Evolutionary conservation across 1,284 basidiomycete species (phyloP), one percentile per base, ranked within the genome.

Genomic region (Boletus smithii): DNA sequence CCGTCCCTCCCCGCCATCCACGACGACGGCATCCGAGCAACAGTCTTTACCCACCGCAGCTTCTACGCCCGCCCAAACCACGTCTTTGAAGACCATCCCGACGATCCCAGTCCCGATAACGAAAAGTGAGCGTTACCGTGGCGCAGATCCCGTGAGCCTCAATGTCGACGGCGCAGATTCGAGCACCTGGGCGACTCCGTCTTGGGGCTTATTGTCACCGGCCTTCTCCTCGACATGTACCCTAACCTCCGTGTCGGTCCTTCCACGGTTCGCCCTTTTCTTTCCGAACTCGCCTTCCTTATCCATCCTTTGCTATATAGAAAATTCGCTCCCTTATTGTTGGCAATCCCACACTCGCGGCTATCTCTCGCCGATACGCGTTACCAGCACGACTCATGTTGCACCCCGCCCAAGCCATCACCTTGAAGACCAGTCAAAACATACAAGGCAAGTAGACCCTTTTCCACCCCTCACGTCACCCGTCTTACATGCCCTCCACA

Each of bases 171-270:
- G 39, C 20, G 17, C 57, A 89, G 86, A 60, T 74, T 77, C 46
- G 86, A 89, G 60, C 83, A 86, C 63, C 68, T 88, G 4, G 86
- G 87, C 0, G 86, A 89, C 58, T 71, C 79, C 6, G 85, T 89
- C 23, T 70, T 89, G 1, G 78, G 78, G 14, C 65, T 88, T 17
- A 69, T 80, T 24, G 79, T 88, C 22, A 88, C 87, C 0, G 68
- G 65, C 36, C 70, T 88, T 30, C 68, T 89, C 60, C 66, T 75
- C 34, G 74, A 83, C 9, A 72, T 75, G 58, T 85, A 77, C 65
- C 86, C 85, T 0, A 71, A 76, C 48, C 65, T 89, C n/a, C 78
- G 78, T 17, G 87, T 89, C 27, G 86, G 86, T 2, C 84, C 87
- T 22, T 79, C 81, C 4, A 87, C 87, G 44, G 87, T 86, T 57